Evolutionary conservation across 495 filamentous ascomycete genomes (phyloP).

Genomic region (Podospora tetraspora): DNA sequence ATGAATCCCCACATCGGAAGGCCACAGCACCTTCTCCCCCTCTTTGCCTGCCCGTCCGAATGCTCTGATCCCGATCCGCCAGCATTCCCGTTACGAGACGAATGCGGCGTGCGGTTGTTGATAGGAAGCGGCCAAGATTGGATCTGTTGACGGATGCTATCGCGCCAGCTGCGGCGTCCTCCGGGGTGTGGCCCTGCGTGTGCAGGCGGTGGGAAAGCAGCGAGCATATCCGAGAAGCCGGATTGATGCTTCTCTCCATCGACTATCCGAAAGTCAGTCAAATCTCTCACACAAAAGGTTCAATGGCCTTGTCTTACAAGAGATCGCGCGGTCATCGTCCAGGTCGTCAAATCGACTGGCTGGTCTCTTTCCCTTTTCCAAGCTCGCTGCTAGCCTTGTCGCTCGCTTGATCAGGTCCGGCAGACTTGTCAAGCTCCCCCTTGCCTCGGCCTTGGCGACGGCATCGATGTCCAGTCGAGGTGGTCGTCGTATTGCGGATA

Average conservation of each 20-base stretch:
- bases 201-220: constrained; percentile 82
- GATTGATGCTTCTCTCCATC: constrained; percentile 49
- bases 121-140: constrained; percentile 41
- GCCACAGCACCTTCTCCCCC: constrained; percentile 57
- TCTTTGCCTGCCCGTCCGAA: constrained; percentile 16
- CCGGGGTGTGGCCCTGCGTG: constrained; percentile 34
- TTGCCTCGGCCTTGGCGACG: constrained; percentile 68
- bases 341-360: constrained; percentile 60
- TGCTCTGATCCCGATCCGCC: constrained; percentile 17
- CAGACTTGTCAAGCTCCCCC: constrained; percentile 84
- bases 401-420: constrained; percentile 86
- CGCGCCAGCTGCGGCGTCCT: constrained; percentile 46
- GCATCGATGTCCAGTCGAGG: constrained; percentile 74
- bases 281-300: background rate
- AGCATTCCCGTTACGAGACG: constrained; percentile 23
- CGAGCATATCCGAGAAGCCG: constrained; percentile 79
- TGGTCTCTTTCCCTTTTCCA: constrained; percentile 77
- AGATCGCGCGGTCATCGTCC: constrained; percentile 38
- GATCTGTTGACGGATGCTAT: constrained; percentile 33
- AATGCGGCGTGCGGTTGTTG: constrained; percentile 28
- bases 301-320: constrained; percentile 26
- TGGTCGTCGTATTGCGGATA: constrained; percentile 57
- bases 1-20: constrained; percentile 78
- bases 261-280: constrained; percentile 35
- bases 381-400: constrained; percentile 76